Base-by-base conservation (phyloP, 164 flowering plant species). In the Dillenia suffruticosa region DNA sequence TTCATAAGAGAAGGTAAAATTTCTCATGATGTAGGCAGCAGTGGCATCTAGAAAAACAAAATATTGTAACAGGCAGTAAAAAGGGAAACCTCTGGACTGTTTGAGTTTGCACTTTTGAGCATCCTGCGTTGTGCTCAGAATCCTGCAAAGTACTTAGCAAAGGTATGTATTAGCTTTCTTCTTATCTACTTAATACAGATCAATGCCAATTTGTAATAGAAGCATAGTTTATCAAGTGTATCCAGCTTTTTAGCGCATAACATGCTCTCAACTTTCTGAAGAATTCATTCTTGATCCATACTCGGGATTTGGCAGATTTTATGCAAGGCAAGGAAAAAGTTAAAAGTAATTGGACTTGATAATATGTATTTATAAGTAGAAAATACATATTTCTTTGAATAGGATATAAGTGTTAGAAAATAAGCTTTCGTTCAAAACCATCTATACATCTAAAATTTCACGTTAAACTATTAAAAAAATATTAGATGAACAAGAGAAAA, bases 321-420 rank as follows among this genome's bases (percentile, higher is more conserved):
- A 70, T 73, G 55, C 61, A 77, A 76, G 74, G 75, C 90, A 61
- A 85, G 82, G 90, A 81, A 82, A n/a, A n/a, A n/a, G n/a, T n/a
- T n/a, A n/a, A n/a, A n/a, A n/a, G n/a, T n/a, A n/a, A n/a, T n/a
- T n/a, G n/a, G n/a, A n/a, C n/a, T n/a, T n/a, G n/a, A n/a, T n/a
- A n/a, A n/a, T n/a, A n/a, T n/a, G n/a, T n/a, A n/a, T n/a, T n/a
- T n/a, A n/a, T n/a, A n/a, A n/a, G n/a, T n/a, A n/a, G n/a, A n/a
- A n/a, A n/a, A n/a, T n/a, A n/a, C n/a, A n/a, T n/a, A n/a, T n/a
- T n/a, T n/a, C n/a, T n/a, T n/a, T n/a, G n/a, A n/a, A n/a, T n/a
- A n/a, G n/a, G n/a, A n/a, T n/a, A n/a, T n/a, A n/a, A n/a, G n/a
- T n/a, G n/a, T n/a, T n/a, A n/a, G n/a, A n/a, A n/a, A n/a, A n/a